Percentiles rank a stretch among this genome's conserved stretches.
phyloP scores from a whole-genome alignment of 306 rosid species.

The Malus sieversii region DNA sequence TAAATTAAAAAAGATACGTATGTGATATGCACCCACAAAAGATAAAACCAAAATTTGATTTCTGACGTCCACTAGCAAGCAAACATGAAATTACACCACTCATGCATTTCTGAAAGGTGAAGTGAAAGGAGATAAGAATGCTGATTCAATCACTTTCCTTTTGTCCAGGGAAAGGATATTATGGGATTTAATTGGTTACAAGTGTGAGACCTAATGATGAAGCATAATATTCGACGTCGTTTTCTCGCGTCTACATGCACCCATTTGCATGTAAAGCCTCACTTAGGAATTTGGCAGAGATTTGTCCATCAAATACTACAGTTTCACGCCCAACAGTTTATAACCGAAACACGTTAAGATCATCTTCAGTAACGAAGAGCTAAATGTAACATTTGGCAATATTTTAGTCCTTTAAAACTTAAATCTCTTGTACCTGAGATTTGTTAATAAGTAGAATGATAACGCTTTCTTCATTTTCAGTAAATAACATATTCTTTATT shows the following conservation, averaged over 20 bases:
- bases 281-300: background rate
- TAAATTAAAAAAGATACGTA: background rate
- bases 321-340: background rate
- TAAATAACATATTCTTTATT: too few relatives aligned
- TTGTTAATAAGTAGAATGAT: too few relatives aligned
- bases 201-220: background rate
- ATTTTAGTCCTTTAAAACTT: too few relatives aligned
- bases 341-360: too few relatives aligned
- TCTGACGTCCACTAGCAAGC: background rate
- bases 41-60: background rate
- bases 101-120: background rate
- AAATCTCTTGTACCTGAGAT: too few relatives aligned
- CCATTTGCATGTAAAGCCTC: background rate
- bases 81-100: background rate
- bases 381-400: too few relatives aligned
- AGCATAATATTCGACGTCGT: background rate
- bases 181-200: background rate
- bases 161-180: background rate
- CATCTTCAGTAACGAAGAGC: too few relatives aligned
- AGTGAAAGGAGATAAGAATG: slow-evolving; percentile 1
- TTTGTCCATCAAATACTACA: background rate
- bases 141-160: background rate
- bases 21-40: background rate
- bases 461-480: too few relatives aligned
- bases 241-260: background rate